Evolutionary conservation across 2,329 filamentous ascomycete species (phyloP), one percentile per base, ranked within the genome.

Genomic region (Cryphonectria radicalis): DNA sequence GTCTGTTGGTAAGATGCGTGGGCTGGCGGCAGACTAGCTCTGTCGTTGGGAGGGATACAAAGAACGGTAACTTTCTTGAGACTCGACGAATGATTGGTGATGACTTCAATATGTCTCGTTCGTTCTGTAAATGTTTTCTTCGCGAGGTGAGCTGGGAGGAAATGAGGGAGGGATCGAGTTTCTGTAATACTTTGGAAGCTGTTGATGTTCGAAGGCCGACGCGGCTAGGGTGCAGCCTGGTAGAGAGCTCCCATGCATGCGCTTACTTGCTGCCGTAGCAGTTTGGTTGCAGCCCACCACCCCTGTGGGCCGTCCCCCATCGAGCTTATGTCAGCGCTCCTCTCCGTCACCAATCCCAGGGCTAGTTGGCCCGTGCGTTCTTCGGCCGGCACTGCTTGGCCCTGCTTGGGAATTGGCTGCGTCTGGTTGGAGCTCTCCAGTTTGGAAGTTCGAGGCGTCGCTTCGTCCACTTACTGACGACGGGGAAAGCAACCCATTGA

Each of bases 161-260:
- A 40, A 37, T 19, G 22, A 25, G 55, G n/a, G 17, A 32, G 59
- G 57, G 55, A 66, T 72, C 63, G 73, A 69, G 68, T 70, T 67
- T 55, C 42, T 69, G 65, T 22, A 35, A 40, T 40, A 11, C 7
- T 40, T 69, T 68, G 63, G 72, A 67, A 73, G 73, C 69, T 73
- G 73, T 68, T 68, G 72, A 42, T 70, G 69, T 59, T 68, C 46
- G 63, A 43, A 64, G 43, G 69, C 77, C 78, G 78, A 82, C 82
- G 82, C 82, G 81, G 82, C 80, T 81, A 77, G 77, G 79, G 78
- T 80, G 82, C 79, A 83, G 82, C 82, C 82, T 84, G 77, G 75
- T 68, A 69, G 68, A n/a, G 25, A 66, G 67, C 59, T 43, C 57
- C 60, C 42, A 66, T 64, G 62, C 62, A 43, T 64, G 37, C 62